Evolutionary conservation across 108 stramenopile genomes (phyloP).

Genomic region (Chaetoceros tenuissimus): DNA sequence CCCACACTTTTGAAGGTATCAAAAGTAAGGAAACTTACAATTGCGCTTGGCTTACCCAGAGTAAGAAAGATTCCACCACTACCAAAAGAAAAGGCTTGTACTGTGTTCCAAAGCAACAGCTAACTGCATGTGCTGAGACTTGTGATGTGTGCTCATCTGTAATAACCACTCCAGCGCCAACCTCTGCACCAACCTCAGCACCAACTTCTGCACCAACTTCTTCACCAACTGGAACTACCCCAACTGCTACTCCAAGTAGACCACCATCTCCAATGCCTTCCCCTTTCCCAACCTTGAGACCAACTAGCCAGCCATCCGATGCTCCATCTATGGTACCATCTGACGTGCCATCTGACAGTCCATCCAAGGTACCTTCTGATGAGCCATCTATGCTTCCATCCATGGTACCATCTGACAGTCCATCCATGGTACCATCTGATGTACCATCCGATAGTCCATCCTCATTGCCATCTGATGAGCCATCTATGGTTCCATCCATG

Average conservation of each 20-base stretch:
- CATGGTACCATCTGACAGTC: not conserved
- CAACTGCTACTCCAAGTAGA: not conserved
- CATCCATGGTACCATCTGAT: not conserved
- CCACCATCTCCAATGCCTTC: conserved; percentile 5
- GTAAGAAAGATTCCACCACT: too few relatives aligned
- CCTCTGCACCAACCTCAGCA: not conserved
- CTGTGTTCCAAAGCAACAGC: too few relatives aligned
- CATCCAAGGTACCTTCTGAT: conserved; percentile 1
- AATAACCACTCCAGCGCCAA: not conserved
- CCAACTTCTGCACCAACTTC: conserved; percentile 13
- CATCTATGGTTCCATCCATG: not conserved
- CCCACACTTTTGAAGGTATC: too few relatives aligned
- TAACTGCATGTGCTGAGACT: too few relatives aligned
- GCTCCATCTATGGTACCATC: conserved; percentile 13
- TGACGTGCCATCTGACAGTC: conserved; percentile 7
- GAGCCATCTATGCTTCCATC: not conserved
- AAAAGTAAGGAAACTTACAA: too few relatives aligned
- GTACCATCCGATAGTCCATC: not conserved
- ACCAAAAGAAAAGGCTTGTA: too few relatives aligned
- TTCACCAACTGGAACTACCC: not conserved
- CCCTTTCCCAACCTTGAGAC: conserved; percentile 4
- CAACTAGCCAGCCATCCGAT: conserved; percentile 6
- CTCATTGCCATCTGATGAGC: not conserved
- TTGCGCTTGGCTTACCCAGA: too few relatives aligned
- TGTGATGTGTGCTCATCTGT: too few relatives aligned